Conservation (phyloP, 768 basidiomycete genomes). For the Hortiboletus campestris region DNA sequence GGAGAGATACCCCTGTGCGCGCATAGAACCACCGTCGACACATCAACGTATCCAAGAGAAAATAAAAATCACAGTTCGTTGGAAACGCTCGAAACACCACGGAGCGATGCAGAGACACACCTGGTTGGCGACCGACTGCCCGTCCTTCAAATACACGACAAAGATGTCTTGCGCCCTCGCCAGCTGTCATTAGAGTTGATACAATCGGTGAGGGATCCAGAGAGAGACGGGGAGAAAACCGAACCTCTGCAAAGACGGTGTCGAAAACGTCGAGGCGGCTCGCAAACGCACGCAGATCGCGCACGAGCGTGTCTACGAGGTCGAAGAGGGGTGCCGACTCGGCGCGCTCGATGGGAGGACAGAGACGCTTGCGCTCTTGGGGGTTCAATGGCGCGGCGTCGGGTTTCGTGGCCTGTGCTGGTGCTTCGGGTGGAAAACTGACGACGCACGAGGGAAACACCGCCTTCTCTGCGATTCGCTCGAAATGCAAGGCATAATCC, state of each 20-base stretch:
- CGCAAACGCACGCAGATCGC: conserved; percentile 10
- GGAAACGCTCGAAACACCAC: neutral
- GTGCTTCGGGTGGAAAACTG: neutral
- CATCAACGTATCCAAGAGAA: neutral
- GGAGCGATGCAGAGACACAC: neutral
- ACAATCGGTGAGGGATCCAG: no score
- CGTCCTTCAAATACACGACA: conserved; percentile 20
- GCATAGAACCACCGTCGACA: neutral
- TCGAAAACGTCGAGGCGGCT: conserved; percentile 8
- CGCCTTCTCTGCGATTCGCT: conserved; percentile 1
- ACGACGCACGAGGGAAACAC: neutral
- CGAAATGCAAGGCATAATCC: conserved; percentile 4
- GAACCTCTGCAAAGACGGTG: conserved; percentile 14
- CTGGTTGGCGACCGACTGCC: conserved; percentile 11
- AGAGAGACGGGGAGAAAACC: neutral
- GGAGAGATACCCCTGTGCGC: conserved; percentile 8
- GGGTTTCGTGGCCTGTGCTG: neutral
- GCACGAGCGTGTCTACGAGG: conserved; percentile 2
- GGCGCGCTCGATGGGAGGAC: neutral
- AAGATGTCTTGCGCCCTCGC: conserved; percentile 18
- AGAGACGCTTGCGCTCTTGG: neutral
- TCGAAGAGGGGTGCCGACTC: neutral
- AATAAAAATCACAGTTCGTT: neutral
- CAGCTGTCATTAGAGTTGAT: neutral
- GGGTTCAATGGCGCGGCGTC: neutral